Evolutionary conservation across 2,329 filamentous ascomycete genomes (phyloP).

Genomic region (Juglanconis oblonga): DNA sequence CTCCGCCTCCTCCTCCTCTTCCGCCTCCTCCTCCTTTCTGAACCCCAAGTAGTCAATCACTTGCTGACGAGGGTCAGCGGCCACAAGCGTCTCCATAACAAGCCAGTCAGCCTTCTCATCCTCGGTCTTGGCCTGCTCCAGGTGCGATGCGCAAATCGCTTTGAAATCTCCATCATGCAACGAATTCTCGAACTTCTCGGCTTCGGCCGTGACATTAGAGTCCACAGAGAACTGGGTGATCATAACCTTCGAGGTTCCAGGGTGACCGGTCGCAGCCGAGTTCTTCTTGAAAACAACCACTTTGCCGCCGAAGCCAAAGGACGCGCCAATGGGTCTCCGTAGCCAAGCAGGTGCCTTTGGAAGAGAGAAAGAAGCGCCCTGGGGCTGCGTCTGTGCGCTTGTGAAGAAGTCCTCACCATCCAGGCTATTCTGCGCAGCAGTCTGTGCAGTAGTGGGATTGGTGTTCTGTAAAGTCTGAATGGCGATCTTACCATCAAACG

Average conservation of each 20-base stretch:
- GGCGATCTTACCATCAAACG: slow-evolving; percentile 94
- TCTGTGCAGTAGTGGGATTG: slow-evolving; percentile 70
- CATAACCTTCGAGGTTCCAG: slow-evolving; percentile 69
- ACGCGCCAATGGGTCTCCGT: slow-evolving; percentile 77
- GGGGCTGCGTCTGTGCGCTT: slow-evolving; percentile 86
- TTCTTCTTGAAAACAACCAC: slow-evolving; percentile 70
- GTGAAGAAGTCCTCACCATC: slow-evolving; percentile 97
- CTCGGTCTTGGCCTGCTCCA: slow-evolving; percentile 71
- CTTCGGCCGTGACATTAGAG: slow-evolving; percentile 76
- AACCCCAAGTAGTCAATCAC: slow-evolving; percentile 92
- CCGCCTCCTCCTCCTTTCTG: slow-evolving; percentile 53
- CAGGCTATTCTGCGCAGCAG: slow-evolving; percentile 63
- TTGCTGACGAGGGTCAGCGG: slow-evolving; percentile 79
- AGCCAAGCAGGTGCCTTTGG: slow-evolving; percentile 87
- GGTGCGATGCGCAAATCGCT: slow-evolving; percentile 76
- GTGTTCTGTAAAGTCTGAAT: slow-evolving; percentile 94
- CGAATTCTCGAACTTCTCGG: slow-evolving; percentile 81
- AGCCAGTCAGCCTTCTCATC: slow-evolving; percentile 97
- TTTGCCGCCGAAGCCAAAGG: slow-evolving; percentile 95
- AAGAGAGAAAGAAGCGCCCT: slow-evolving; percentile 85
- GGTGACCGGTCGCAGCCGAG: slow-evolving; percentile 58
- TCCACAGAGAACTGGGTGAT: slow-evolving; percentile 91
- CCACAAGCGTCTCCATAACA: slow-evolving; percentile 84
- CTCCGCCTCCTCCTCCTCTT: slow-evolving; percentile 46
- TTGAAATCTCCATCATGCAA: slow-evolving; percentile 74